Base-by-base conservation (phyloP, 352 stramenopile genomes). In the Blastocystis sp. region DNA sequence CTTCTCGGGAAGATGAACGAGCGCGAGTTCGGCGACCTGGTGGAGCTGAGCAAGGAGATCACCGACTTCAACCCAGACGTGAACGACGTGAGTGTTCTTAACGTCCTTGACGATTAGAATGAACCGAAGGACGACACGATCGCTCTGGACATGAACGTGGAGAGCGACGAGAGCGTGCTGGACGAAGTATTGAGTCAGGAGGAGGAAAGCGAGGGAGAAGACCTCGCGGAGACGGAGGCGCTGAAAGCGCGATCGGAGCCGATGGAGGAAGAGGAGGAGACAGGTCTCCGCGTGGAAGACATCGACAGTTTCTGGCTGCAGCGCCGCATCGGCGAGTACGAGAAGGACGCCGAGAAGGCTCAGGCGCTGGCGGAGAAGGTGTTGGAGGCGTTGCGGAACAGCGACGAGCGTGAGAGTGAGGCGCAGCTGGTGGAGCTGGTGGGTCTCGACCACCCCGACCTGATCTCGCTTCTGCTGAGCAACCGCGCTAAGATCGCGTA, bases 301-400 rank as follows among this genome's bases (percentile, higher is more conserved):
- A 98, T 99, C 76, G 96, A 99, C 89, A 95, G 95, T 0, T 96
- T 98, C 89, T 99, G 94, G 92, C 89, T 99, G 1, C 95, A 99
- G 88, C 92, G 96, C 29, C 90, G 97, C 87, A 89, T 99, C 18
- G 94, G 93, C 29, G 93, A 94, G 76, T 97, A 94, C 86, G 96
- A 97, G 87, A 93, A 94, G 32, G 96, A 99, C 88, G 95, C 95
- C 0, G 92, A 97, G 72, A 90, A 94, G 56, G 96, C 92, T 34
- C 91, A 94, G 3, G 92, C 91, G 76, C 87, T 98, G 4, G 93
- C 94, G 0, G 93, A 96, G 69, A 90, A 97, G 67, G 93, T 98
- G 38, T 77, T 96, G 1, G n/a, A 18, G 4, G 77, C 40, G 16
- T 32, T 87, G 34, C 51, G 87, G 44, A 87, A 44, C 40, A 38